A percentile compares a stretch with the other conserved stretches of the same genome.
These are phyloP conservation scores for Chionographis japonica DNA, from an alignment of 106 monocot species.

Conservation along the genomic window DNA sequence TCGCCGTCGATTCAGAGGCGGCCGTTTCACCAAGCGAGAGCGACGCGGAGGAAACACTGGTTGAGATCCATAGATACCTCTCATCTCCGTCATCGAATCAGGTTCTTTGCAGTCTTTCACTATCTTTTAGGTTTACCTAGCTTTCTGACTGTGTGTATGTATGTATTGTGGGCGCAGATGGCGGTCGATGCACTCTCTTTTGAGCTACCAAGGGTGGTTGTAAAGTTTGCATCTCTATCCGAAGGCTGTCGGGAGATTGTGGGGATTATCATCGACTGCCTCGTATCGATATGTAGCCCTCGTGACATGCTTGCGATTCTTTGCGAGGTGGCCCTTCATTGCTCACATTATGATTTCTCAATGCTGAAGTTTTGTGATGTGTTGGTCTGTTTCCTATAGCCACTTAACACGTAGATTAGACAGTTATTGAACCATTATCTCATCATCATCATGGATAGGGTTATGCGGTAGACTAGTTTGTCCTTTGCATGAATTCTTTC, in stretches of 20 bases:
- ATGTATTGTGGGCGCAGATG: conserved; percentile 33
- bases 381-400: too few species aligned
- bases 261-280: conserved; percentile 36
- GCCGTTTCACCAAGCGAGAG: neutral
- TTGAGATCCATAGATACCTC: conserved; percentile 44
- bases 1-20: conserved; percentile 18
- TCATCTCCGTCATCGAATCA: conserved; percentile 47
- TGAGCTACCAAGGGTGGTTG: conserved; percentile 62
- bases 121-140: neutral
- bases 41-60: conserved; percentile 32
- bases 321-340: conserved; percentile 52
- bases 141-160: too few species aligned
- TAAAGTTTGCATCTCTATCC: conserved; percentile 51
- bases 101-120: conserved; percentile 14
- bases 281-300: conserved; percentile 60
- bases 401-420: too few species aligned
- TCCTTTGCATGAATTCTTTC: too few species aligned
- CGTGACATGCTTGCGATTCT: conserved; percentile 77
- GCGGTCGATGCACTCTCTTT: conserved; percentile 61
- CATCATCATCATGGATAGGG: too few species aligned
- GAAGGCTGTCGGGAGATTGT: conserved; percentile 39
- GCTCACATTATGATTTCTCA: neutral
- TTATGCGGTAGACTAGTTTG: too few species aligned
- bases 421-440: too few species aligned
- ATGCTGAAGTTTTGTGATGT: neutral